A percentile compares a stretch with the other conserved stretches of the same genome.
Conservation (phyloP, 1,284 basidiomycete species). For the Sanguinoderma infundibulare region DNA sequence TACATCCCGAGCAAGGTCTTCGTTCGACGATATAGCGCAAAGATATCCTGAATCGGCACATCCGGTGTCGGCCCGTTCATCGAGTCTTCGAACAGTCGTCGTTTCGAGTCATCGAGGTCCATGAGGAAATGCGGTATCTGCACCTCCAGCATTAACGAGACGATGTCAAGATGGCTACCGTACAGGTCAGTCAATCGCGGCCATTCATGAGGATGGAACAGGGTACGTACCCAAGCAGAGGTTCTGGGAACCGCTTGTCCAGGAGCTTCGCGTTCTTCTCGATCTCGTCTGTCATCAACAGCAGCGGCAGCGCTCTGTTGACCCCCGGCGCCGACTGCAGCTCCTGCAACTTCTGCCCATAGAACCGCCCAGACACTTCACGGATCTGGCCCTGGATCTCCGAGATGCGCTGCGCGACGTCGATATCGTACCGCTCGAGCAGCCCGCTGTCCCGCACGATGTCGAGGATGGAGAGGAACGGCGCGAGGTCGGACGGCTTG, state of each 20-base stretch:
- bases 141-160: constrained; percentile 77
- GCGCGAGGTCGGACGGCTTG: constrained; percentile 69
- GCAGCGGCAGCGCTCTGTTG: constrained; percentile 78
- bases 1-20: constrained; percentile 80
- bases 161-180: constrained; percentile 75
- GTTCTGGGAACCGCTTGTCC: constrained; percentile 85
- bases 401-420: constrained; percentile 64
- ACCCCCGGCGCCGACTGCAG: constrained; percentile 70
- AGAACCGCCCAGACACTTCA: constrained; percentile 71
- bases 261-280: constrained; percentile 85
- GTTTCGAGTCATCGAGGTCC: constrained; percentile 77
- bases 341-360: constrained; percentile 72
- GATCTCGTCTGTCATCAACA: constrained; percentile 87
- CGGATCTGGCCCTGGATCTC: constrained; percentile 76
- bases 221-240: constrained; percentile 72
- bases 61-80: constrained; percentile 81
- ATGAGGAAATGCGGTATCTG: constrained; percentile 76
- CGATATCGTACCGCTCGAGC: constrained; percentile 68
- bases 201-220: not conserved
- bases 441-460: constrained; percentile 74
- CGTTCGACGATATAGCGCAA: constrained; percentile 81
- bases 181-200: not conserved
- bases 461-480: constrained; percentile 70
- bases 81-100: constrained; percentile 75
- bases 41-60: constrained; percentile 87